Evolutionary conservation across 2,329 filamentous ascomycete species (phyloP).

Genomic region (Xylariaceae sp.): DNA sequence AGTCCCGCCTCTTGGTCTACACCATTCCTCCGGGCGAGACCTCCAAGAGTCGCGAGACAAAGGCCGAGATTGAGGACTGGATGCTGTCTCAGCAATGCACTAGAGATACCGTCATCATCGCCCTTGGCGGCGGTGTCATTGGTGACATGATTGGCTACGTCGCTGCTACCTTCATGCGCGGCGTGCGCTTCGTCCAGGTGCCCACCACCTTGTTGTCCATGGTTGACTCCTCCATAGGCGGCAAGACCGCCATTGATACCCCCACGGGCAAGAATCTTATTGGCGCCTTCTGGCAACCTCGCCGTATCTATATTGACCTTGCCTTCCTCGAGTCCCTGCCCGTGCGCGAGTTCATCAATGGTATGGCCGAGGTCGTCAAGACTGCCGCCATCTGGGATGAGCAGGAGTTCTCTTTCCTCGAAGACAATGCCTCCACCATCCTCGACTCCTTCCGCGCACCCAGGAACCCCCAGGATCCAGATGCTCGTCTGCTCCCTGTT

Average conservation of each 20-base stretch:
- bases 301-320: constrained; percentile 90
- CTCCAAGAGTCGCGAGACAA: constrained; percentile 88
- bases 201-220: constrained; percentile 92
- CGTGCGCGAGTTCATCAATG: constrained; percentile 90
- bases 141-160: constrained; percentile 98
- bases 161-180: constrained; percentile 97
- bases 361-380: constrained; percentile 98
- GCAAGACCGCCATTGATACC: constrained; percentile 97
- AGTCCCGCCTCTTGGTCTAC: constrained; percentile 74
- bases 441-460: constrained; percentile 61
- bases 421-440: constrained; percentile 73
- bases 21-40: constrained; percentile 85
- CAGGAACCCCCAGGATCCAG: constrained; percentile 44
- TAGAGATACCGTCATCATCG: constrained; percentile 89
- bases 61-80: constrained; percentile 96
- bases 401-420: constrained; percentile 75
- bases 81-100: constrained; percentile 89
- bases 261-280: constrained; percentile 94
- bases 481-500: constrained; percentile 64
- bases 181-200: constrained; percentile 92
- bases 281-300: constrained; percentile 93
- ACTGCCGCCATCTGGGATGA: constrained; percentile 96
- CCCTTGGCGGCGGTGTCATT: constrained; percentile 92
- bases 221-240: constrained; percentile 97
- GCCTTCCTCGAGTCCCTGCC: constrained; percentile 87